Base-by-base conservation (phyloP, 352 stramenopile genomes). In the Phytopythium delawarense region DNA sequence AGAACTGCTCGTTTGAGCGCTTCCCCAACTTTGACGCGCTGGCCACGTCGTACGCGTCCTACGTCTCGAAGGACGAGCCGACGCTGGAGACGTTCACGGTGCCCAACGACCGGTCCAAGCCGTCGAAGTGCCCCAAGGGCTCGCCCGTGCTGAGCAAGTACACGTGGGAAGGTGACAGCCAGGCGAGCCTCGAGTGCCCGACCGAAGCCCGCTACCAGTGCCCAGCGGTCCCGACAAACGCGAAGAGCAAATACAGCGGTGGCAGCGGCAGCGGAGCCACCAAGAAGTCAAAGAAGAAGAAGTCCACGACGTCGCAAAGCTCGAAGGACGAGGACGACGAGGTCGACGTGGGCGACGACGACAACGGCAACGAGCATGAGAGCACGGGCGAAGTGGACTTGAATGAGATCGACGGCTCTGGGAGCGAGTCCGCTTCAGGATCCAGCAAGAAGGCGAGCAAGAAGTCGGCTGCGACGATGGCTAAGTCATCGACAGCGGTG, bases 1-100 rank as follows among this genome's bases (percentile, higher is more conserved):
- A 62, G 11, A 51, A 70, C 21, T 94, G 87, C 70, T 52, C 61
- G 13, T 96, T 74, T 42, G 56, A 76, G 46, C 74, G 65, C 20
- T 84, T 89, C 60, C 87, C 87, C 16, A 88, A 89, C 59, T 93
- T 89, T 42, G 39, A 91, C 20, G 65, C 45, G 7, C 72, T 96
- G 21, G 75, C 78, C 9, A 46, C 71, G 51, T 69, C 67, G 13
- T 91, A 84, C 57, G 54, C 57, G 11, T 81, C 78, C 60, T 74
- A 66, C 11, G 59, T 74, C 23, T 61, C 55, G 2, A 73, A 65
- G 15, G 56, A 49, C 6, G 69, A 88, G 57, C 76, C 70, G 21
- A 79, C 63, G 44, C 44, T 78, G 32, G 44, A 15, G 12, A 65
- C 25, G 42, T 78, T 75, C 52, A 11, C 52, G 5, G 57, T 78